A percentile compares a stretch with the other conserved stretches of the same genome.
Conservation (phyloP, 2,329 filamentous ascomycete species). For the Trichoderma koningiopsis region DNA sequence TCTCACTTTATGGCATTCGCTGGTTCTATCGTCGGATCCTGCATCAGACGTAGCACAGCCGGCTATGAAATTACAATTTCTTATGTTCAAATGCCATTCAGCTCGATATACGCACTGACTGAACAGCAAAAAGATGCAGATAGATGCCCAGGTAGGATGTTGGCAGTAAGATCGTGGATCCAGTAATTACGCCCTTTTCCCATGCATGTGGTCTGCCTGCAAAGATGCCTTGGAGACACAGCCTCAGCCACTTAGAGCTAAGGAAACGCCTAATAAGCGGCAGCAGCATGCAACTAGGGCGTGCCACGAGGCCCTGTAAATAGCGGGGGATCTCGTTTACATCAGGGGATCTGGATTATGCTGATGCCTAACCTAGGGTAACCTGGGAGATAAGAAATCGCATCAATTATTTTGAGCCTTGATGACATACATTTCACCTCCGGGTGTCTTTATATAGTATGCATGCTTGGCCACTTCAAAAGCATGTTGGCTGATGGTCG, state of each 20-base stretch:
- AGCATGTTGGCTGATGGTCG: no score
- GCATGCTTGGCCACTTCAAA: no score
- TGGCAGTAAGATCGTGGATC: not conserved
- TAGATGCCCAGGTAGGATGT: not conserved
- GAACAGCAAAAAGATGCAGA: not conserved
- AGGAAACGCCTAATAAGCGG: not conserved
- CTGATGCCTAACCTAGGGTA: not conserved
- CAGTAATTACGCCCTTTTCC: not conserved
- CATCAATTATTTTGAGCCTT: not conserved
- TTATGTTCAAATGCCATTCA: not conserved
- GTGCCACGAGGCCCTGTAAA: not conserved
- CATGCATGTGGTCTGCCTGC: not conserved
- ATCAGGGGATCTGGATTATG: not conserved
- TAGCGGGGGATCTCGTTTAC: not conserved
- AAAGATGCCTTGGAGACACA: slow-evolving; percentile 6
- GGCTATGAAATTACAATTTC: not conserved
- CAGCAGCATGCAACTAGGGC: not conserved
- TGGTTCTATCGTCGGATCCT: no score
- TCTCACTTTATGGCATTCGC: not conserved
- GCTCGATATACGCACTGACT: not conserved
- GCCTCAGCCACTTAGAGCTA: slow-evolving; percentile 5
- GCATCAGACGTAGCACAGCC: not conserved
- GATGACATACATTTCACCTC: no score
- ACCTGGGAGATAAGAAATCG: not conserved
- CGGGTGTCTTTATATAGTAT: not conserved